Evolutionary conservation across 1,284 basidiomycete genomes (phyloP), one percentile per base, ranked within the genome.

Genomic region (Cutaneotrichosporon spelunceum): DNA sequence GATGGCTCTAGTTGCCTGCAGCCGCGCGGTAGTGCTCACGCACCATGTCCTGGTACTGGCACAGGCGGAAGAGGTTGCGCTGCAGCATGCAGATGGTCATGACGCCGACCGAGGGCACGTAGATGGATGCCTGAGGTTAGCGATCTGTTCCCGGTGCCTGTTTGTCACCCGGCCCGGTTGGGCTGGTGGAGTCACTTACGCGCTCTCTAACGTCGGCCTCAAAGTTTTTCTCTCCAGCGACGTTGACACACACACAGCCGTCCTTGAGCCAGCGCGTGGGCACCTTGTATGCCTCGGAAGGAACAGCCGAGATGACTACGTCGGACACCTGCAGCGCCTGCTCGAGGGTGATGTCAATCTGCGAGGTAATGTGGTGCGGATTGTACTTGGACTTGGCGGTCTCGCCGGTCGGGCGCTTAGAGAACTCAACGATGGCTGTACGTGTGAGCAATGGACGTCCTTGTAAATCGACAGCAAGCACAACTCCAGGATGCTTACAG

Each of bases 51-150:
- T 82, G 83, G 73, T 91, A 92, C 62, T 84, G 83, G 72, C 86
- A 86, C 70, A 91, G 79, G 52, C 90, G 87, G 72, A 91, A 78
- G 57, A 99, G 77, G 78, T 98, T 99, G 59, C 95, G 85, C 75
- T 98, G 85, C 34, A 99, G 84, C 92, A 99, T 96, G 72, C 93
- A 83, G 68, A 97, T 96, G 1, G 95, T 99, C 65, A 95, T 91
- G 81, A 96, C 96, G 45, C 95, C 95, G 29, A 99, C 92, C 4
- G 91, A 88, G 16, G 94, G 93, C 65, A 95, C 83, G 76, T 95
- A 95, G 68, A 97, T 82, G 4, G 91, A 91, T 13, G 91, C 91
- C 91, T 93, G 67, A 34, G n/a, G 53, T 53, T 6, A 45, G 53
- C 30, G 30, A 19, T 19, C 24, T 45, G 21, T 24, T 53, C 21